These are phyloP conservation scores for Asterionellopsis glacialis DNA, from an alignment of 108 stramenopile species.

Conservation along the genomic window DNA sequence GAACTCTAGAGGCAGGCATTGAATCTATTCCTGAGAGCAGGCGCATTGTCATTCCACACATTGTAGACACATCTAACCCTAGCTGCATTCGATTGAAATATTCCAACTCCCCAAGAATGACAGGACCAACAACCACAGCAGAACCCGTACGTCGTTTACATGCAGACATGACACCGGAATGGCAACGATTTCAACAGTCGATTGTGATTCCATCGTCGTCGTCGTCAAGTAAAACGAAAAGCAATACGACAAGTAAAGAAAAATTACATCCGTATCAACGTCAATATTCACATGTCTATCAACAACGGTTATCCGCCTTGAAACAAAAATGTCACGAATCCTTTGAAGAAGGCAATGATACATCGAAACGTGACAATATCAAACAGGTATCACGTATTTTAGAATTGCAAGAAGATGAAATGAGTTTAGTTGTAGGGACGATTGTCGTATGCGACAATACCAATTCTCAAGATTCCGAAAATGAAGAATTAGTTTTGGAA, in stretches of 20 bases:
- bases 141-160: too few relatives aligned
- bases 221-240: not conserved
- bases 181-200: constrained; percentile 51
- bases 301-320: constrained; percentile 52
- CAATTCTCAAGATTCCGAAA: too few relatives aligned
- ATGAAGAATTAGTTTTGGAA: constrained; percentile 49
- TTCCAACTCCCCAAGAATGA: too few relatives aligned
- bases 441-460: constrained; percentile 62
- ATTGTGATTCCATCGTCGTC: constrained; percentile 1
- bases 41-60: too few relatives aligned
- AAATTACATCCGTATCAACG: constrained; percentile 55
- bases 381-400: constrained; percentile 56
- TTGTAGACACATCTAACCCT: too few relatives aligned
- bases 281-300: constrained; percentile 84
- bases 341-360: constrained; percentile 12
- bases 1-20: too few relatives aligned
- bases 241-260: not conserved
- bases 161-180: constrained; percentile 21
- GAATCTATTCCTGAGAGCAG: too few relatives aligned
- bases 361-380: constrained; percentile 4
- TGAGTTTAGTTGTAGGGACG: constrained; percentile 67
- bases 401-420: constrained; percentile 61
- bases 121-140: too few relatives aligned
- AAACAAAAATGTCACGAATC: constrained; percentile 44
- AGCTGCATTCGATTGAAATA: too few relatives aligned